Percentiles rank a stretch among this genome's conserved stretches.
Evolutionary conservation across 768 basidiomycete genomes (phyloP).

Genomic region (Plicaturopsis crispa): DNA sequence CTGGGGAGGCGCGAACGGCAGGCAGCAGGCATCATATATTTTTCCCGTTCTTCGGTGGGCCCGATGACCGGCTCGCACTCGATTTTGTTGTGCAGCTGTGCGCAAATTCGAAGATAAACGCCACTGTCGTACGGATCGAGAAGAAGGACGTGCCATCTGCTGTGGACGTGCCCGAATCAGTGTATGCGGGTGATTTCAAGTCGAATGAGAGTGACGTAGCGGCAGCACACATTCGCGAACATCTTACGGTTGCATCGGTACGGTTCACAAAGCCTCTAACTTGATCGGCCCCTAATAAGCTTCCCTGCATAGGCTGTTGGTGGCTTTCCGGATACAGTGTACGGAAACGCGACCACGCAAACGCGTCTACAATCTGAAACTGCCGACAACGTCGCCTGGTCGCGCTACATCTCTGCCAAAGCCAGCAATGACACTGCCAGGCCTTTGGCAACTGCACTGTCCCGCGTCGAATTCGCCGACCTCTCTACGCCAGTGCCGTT

Average conservation of each 20-base stretch:
- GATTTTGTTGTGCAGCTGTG: slow-evolving; percentile 83
- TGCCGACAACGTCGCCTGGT: slow-evolving; percentile 77
- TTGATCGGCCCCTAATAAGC: slow-evolving; percentile 1
- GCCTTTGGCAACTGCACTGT: slow-evolving; percentile 26
- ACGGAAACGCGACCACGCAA: slow-evolving; percentile 56
- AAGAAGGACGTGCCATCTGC: slow-evolving; percentile 33
- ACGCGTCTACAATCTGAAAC: slow-evolving; percentile 71
- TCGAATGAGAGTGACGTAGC: slow-evolving; percentile 23
- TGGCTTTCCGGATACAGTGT: slow-evolving; percentile 61
- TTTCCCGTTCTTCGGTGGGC: slow-evolving; percentile 90
- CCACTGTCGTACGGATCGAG: slow-evolving; percentile 64
- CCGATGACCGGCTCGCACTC: slow-evolving; percentile 84
- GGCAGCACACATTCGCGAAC: slow-evolving; percentile 15
- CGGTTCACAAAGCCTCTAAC: slow-evolving; percentile 13
- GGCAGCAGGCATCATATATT: slow-evolving; percentile 57
- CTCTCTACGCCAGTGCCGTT: slow-evolving; percentile 50
- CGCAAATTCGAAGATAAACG: slow-evolving; percentile 54
- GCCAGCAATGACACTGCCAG: slow-evolving; percentile 4
- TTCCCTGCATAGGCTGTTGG: slow-evolving; percentile 8
- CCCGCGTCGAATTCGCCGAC: slow-evolving; percentile 58
- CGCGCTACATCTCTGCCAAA: slow-evolving; percentile 38
- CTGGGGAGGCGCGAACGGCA: slow-evolving; percentile 12
- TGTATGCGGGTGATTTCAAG: neutral
- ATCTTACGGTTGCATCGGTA: slow-evolving; percentile 42
- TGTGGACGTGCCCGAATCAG: slow-evolving; percentile 12